Evolutionary conservation across 441 rosid genomes (phyloP).

Genomic region (Arabidopsis lyrata): DNA sequence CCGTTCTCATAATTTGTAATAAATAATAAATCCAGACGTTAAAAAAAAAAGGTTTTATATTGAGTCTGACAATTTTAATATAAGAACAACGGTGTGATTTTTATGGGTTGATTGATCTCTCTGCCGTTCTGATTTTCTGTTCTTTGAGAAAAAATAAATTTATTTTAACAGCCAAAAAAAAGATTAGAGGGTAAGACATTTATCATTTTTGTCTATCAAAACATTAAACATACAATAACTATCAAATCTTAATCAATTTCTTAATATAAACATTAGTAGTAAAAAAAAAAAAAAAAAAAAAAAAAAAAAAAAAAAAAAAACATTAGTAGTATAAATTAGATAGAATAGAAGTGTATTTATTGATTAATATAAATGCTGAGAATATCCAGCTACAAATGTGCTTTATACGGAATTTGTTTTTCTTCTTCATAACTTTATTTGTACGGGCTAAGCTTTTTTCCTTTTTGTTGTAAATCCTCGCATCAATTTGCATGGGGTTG

Average conservation of each 20-base stretch:
- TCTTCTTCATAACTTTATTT: neutral
- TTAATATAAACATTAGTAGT: neutral
- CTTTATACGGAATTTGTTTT: neutral
- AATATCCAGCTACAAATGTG: slow-evolving; percentile 9
- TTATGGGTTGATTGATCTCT: slow-evolving; percentile 16
- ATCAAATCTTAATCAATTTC: neutral
- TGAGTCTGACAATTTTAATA: slow-evolving; percentile 13
- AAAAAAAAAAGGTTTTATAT: too few species aligned
- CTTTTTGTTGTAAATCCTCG: neutral
- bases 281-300: too few species aligned
- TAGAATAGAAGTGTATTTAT: neutral
- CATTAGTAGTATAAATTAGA: neutral
- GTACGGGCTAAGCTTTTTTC: neutral
- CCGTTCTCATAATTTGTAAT: too few species aligned
- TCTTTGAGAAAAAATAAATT: neutral
- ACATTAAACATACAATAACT: neutral
- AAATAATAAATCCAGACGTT: too few species aligned
- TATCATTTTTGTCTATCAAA: neutral
- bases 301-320: too few species aligned
- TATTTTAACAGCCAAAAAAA: neutral
- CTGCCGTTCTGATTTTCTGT: slow-evolving; percentile 17
- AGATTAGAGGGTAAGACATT: neutral
- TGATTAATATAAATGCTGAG: slow-evolving; percentile 13
- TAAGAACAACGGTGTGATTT: slow-evolving; percentile 5
- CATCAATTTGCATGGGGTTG: slow-evolving; percentile 20